Base-by-base conservation (phyloP, 2,329 filamentous ascomycete genomes). In the Botrytis cinerea region DNA sequence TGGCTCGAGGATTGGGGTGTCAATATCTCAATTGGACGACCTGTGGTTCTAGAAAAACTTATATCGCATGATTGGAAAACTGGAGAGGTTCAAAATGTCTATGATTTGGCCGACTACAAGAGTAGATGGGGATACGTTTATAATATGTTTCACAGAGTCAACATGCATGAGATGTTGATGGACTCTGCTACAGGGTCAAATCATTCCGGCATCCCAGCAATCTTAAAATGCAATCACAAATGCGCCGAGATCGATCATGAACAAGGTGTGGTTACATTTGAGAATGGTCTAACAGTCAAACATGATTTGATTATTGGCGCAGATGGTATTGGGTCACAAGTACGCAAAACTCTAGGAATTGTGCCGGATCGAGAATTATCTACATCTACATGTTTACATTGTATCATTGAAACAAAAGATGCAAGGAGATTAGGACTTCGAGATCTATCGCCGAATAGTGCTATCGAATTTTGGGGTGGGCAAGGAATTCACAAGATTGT, bases 31-130 rank as follows among this genome's bases (percentile, higher is more conserved):
- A 89, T 88, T 78, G 91, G 90, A 14, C 87, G 91, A 73, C 90
- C 90, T 0, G 90, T 93, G 2, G 83, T 92, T 1, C 82, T 93
- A 67, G 85, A 85, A 81, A 89, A 89, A 78, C 85, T 93, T 70
- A 92, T 93, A 82, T 91, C 89, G 80, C 86, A 88, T 5, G 90
- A 92, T 81, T 93, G 90, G 90, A 86, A 87, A 79, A 92, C 90
- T 1, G 91, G 91, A 0, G 87, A 92, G 81, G 86, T 88, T 0
- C 85, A 89, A 38, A 91, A 87, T 76, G 87, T 90, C 0, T 92
- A 91, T 77, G 86, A 88, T 76, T 81, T 93, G 28, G 85, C 83
- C 18, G 90, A 92, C 78, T 92, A 92, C 73, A 87, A 92, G 80
- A 79, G 88, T 82, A 84, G 83, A 71, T 92, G 90, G 89, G 71